A percentile compares a stretch with the other conserved stretches of the same genome.
phyloP scores from a whole-genome alignment of 164 flowering plant genomes.

The Paratinospora sagittata region DNA sequence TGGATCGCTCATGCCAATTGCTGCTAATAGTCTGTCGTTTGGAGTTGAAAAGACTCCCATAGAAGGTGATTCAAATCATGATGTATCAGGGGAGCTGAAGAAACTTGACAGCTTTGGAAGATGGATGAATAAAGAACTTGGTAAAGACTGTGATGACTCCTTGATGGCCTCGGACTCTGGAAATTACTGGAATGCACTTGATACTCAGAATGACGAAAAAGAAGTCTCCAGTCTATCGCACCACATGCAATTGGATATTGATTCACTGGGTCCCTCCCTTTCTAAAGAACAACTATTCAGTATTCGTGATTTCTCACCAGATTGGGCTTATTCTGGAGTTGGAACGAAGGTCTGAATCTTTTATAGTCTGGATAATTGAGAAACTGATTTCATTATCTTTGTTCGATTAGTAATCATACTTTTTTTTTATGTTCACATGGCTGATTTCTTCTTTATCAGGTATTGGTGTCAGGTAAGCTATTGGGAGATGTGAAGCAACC shows the following conservation, averaged over 20 bases:
- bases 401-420: neutral
- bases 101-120: conserved; percentile 70
- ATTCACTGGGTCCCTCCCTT: conserved; percentile 57
- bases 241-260: conserved; percentile 53
- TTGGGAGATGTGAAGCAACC: conserved; percentile 30
- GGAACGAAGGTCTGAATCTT: conserved; percentile 50
- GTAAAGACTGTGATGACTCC: conserved; percentile 57
- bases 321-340: conserved; percentile 55
- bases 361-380: neutral
- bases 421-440: neutral
- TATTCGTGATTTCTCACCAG: conserved; percentile 63
- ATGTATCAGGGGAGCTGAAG: conserved; percentile 31
- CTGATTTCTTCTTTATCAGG: conserved; percentile 31
- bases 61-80: conserved; percentile 14
- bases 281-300: conserved; percentile 69
- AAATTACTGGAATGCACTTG: conserved; percentile 50
- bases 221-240: conserved; percentile 50
- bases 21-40: conserved; percentile 14
- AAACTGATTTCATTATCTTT: neutral
- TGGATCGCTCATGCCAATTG: conserved; percentile 11
- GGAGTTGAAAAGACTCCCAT: conserved; percentile 18
- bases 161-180: conserved; percentile 59
- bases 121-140: conserved; percentile 70
- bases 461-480: conserved; percentile 55
- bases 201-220: conserved; percentile 38